These are phyloP conservation scores for Stachybotrys echinatus DNA, from an alignment of 2,329 filamentous ascomycete genomes.

Conservation along the genomic window DNA sequence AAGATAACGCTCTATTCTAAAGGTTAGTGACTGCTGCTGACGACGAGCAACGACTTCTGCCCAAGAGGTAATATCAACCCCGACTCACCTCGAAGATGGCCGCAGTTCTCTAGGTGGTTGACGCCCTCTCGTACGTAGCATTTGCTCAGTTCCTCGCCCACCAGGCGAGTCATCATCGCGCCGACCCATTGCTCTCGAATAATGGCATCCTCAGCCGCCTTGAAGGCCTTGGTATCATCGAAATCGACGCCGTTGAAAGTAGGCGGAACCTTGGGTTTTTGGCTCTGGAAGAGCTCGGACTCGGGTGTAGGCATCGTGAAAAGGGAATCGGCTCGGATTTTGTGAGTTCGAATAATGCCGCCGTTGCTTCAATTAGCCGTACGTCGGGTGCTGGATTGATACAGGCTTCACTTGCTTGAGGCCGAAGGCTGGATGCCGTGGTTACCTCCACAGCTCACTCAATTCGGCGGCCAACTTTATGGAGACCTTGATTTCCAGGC, in stretches of 20 bases:
- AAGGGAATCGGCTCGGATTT: constrained; percentile 7
- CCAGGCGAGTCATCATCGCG: constrained; percentile 81
- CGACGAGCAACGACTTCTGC: not conserved
- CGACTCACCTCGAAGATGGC: constrained; percentile 69
- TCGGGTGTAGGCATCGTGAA: constrained; percentile 72
- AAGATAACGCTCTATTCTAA: constrained; percentile 64
- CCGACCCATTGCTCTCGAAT: constrained; percentile 85
- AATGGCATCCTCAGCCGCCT: constrained; percentile 76
- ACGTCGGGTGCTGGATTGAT: not conserved
- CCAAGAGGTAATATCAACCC: not conserved
- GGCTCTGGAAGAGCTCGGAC: constrained; percentile 73
- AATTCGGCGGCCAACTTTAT: not conserved
- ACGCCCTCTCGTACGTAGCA: constrained; percentile 81
- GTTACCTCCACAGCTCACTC: constrained; percentile 1
- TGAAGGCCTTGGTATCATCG: constrained; percentile 74
- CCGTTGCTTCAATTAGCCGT: not conserved
- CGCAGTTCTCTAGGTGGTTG: constrained; percentile 86
- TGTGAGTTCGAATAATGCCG: constrained; percentile 4
- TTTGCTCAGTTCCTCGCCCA: constrained; percentile 78
- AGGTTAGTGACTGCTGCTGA: constrained; percentile 8
- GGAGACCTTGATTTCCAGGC: constrained; percentile 23
- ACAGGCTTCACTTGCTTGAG: not conserved
- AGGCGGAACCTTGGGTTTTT: constrained; percentile 76
- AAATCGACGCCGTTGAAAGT: constrained; percentile 86
- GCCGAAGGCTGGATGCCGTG: not conserved